Evolutionary conservation across 352 stramenopile genomes (phyloP).

Genomic region (Pythium grandisporangium): DNA sequence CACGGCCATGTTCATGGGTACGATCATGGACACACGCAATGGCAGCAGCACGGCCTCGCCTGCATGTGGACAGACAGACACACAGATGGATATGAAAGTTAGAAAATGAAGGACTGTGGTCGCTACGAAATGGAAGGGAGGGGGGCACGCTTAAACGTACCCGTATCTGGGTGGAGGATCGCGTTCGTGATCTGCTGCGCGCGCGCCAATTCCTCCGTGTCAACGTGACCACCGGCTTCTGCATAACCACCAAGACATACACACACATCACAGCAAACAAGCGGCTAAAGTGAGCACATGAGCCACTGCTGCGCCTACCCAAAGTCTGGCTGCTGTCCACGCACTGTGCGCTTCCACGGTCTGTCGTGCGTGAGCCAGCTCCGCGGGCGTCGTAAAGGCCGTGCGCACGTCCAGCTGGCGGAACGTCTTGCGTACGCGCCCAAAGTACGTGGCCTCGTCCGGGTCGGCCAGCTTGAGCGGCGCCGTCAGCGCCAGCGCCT

Average conservation of each 20-base stretch:
- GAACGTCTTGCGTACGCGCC: conserved; percentile 74
- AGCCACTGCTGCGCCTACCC: not conserved
- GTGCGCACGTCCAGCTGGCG: conserved; percentile 76
- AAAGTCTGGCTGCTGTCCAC: not conserved
- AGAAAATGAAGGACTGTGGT: not conserved
- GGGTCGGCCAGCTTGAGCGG: conserved; percentile 58
- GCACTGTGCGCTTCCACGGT: conserved; percentile 28
- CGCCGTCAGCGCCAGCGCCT: conserved; percentile 10
- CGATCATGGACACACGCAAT: conserved; percentile 79
- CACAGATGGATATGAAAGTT: not conserved
- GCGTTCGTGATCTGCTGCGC: conserved; percentile 62
- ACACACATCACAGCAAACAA: too few relatives aligned
- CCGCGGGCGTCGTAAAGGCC: conserved; percentile 47
- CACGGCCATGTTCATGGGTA: conserved; percentile 81
- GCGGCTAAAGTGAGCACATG: too few relatives aligned
- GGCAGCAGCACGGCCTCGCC: conserved; percentile 47
- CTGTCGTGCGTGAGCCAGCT: conserved; percentile 31
- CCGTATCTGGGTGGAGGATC: conserved; percentile 71
- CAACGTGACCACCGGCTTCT: conserved; percentile 28
- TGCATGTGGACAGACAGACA: too few relatives aligned
- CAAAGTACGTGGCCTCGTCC: conserved; percentile 67
- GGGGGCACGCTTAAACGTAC: conserved; percentile 5
- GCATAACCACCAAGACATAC: too few relatives aligned
- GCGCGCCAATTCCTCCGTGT: conserved; percentile 25
- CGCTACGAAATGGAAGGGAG: not conserved